These are phyloP conservation scores for Bipolaris gigantea DNA, from an alignment of 2,329 filamentous ascomycete genomes.

Conservation along the genomic window DNA sequence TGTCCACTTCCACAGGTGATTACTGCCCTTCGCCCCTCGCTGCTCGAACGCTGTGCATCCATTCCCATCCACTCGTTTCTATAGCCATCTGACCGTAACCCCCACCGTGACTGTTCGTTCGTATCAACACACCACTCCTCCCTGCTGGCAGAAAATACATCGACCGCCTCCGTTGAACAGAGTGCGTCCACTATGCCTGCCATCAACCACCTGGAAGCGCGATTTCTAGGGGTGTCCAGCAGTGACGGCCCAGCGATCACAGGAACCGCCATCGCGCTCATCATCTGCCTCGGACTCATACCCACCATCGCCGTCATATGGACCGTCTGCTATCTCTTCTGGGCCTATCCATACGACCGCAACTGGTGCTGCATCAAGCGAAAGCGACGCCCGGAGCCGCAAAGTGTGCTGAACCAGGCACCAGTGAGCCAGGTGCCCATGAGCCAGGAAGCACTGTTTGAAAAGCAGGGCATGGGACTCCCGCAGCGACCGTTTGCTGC, in stretches of 20 bases:
- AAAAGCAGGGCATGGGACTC: conserved; percentile 18
- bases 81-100: not conserved
- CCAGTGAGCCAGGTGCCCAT: conserved; percentile 2
- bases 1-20: conserved; percentile 2
- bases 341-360: conserved; percentile 26
- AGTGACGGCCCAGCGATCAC: conserved; percentile 17
- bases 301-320: conserved; percentile 30
- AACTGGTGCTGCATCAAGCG: conserved; percentile 31
- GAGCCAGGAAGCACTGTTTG: conserved; percentile 16
- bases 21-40: not conserved
- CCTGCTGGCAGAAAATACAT: not conserved
- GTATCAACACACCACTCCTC: conserved; percentile 2
- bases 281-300: conserved; percentile 30
- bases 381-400: conserved; percentile 16
- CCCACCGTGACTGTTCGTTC: not conserved
- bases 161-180: not conserved
- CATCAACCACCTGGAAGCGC: conserved; percentile 18
- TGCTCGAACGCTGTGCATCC: not conserved
- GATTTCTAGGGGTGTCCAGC: conserved; percentile 13
- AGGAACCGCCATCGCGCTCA: conserved; percentile 26
- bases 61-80: conserved; percentile 4
- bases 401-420: conserved; percentile 9
- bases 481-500: conserved; percentile 16
- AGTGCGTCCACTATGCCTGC: conserved; percentile 19
- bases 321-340: conserved; percentile 34